Conservation (phyloP, 2,329 filamentous ascomycete genomes). For the Ambrosiella xylebori region DNA sequence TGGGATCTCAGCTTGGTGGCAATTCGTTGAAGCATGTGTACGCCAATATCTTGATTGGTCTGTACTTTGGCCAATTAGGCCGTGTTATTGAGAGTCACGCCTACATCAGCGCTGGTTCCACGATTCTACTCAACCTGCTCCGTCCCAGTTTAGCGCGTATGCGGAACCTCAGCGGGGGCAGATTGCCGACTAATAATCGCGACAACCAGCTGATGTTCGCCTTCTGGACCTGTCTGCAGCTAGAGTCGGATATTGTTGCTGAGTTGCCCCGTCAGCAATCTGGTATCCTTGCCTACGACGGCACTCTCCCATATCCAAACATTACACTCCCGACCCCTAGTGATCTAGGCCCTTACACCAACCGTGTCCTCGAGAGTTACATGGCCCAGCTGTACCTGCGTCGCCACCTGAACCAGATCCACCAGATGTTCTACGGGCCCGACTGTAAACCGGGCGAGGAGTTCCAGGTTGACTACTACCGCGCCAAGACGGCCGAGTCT, state of each 20-base stretch:
- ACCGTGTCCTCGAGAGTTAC: slow-evolving; percentile 40
- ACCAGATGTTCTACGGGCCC: slow-evolving; percentile 36
- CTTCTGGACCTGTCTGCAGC: slow-evolving; percentile 85
- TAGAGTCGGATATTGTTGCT: slow-evolving; percentile 88
- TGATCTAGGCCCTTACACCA: slow-evolving; percentile 23
- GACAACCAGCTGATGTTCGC: slow-evolving; percentile 56
- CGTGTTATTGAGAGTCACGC: slow-evolving; percentile 71
- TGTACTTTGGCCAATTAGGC: slow-evolving; percentile 80
- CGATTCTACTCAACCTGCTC: slow-evolving; percentile 52
- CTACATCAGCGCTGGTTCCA: slow-evolving; percentile 39
- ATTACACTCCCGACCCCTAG: slow-evolving; percentile 19
- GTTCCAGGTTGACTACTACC: slow-evolving; percentile 22
- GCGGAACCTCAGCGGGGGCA: slow-evolving; percentile 23
- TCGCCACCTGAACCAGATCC: slow-evolving; percentile 47
- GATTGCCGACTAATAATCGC: slow-evolving; percentile 21
- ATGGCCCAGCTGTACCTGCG: slow-evolving; percentile 45
- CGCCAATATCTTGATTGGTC: slow-evolving; percentile 63
- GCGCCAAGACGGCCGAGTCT: slow-evolving; percentile 23
- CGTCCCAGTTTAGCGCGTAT: slow-evolving; percentile 44
- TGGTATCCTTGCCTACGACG: slow-evolving; percentile 42
- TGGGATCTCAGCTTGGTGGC: slow-evolving; percentile 64
- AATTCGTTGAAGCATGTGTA: slow-evolving; percentile 73
- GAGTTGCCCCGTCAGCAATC: slow-evolving; percentile 54
- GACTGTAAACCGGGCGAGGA: slow-evolving; percentile 18
- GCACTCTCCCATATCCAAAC: slow-evolving; percentile 50